phyloP scores from a whole-genome alignment of 2,329 filamentous ascomycete species.

The Colletotrichum cereale region DNA sequence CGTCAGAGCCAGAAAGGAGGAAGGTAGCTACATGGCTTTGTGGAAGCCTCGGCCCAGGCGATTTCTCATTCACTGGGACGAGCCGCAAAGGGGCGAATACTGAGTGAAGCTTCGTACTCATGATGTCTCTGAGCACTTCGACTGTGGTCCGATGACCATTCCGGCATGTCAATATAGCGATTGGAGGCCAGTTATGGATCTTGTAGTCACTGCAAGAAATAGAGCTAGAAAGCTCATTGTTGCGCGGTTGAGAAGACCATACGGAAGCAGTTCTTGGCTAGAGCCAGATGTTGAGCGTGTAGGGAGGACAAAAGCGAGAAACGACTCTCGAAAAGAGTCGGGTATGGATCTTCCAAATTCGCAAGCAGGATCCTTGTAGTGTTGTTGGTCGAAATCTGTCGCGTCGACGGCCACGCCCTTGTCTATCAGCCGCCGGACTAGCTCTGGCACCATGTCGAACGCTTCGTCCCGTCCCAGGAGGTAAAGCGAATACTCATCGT shows the following conservation, averaged over 20 bases:
- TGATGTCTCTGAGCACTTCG: no score
- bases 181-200: neutral
- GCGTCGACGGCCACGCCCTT: neutral
- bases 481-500: neutral
- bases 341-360: no score
- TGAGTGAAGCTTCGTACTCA: no score
- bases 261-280: neutral
- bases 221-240: neutral
- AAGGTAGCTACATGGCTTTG: neutral
- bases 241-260: neutral
- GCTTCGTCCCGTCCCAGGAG: neutral
- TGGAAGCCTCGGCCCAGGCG: neutral
- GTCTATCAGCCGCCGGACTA: neutral
- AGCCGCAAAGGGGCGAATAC: conserved; percentile 13
- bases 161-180: no score
- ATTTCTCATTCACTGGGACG: neutral
- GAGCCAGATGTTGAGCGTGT: neutral
- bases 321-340: no score
- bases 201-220: neutral
- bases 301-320: no score
- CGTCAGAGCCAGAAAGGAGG: conserved; percentile 11
- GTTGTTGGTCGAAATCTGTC: no score
- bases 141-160: no score
- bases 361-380: no score
- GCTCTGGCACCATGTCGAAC: neutral